Evolutionary conservation across 2,329 filamentous ascomycete species (phyloP), one percentile per base, ranked within the genome.

Genomic region (Neurospora crassa): DNA sequence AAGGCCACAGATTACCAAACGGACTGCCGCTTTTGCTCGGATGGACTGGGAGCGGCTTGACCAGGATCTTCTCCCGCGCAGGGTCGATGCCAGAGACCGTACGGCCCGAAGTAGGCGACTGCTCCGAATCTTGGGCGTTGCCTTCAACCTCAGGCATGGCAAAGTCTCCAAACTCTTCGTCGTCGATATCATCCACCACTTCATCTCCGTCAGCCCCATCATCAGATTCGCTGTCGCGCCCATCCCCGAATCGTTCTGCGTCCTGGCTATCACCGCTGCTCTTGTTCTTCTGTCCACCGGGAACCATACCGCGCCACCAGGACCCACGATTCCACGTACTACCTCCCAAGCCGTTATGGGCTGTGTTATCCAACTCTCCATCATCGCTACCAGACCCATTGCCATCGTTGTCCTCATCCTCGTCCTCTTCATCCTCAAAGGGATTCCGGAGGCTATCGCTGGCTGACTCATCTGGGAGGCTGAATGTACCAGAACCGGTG

Each of bases 91-190:
- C 77, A 5, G 76, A 74, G n/a, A 73, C 69, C 24, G 70, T 14
- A 14, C 67, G 53, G 29, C 71, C 72, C n/a, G 20, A 24, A 29
- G n/a, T 29, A 24, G 67, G 24, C 45, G 70, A 47, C 8, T 68
- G 67, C 41, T 75, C 76, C 12, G 77, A 74, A 53, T 76, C 72
- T 68, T 68, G 37, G 10, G 53, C 68, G 43, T 59, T 59, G 24
- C 68, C 71, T 53, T 80, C 82, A 69, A 85, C 81, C 77, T 90
- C 88, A 12, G 89, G 86, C 81, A 91, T 88, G 74, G 88, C 89
- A 75, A 91, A 91, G 71, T 91, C 90, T 16, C 89, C 90, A 80
- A 91, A 88, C 76, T 90, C 89, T 73, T 91, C 88, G 53, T 89
- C 88, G 40, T 88, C 86, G 5, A 88, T 86, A 14, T 87, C 84